phyloP scores from a whole-genome alignment of 495 filamentous ascomycete genomes.

The Aspergillus indologenus region DNA sequence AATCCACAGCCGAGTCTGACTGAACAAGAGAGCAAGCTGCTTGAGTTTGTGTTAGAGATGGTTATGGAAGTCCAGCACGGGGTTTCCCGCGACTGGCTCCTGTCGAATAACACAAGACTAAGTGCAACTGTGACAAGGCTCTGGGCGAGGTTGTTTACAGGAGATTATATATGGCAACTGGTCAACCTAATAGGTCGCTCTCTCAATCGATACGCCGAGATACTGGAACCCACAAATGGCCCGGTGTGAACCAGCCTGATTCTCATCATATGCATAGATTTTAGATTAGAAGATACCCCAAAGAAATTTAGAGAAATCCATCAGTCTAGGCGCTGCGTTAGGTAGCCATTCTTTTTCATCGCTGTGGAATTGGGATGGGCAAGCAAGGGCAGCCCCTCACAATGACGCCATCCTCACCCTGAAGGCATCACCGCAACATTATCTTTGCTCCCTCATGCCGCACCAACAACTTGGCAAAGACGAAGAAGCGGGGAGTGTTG shows the following conservation, averaged over 20 bases:
- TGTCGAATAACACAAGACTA: conserved; percentile 55
- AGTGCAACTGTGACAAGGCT: conserved; percentile 61
- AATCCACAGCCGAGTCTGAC: conserved; percentile 37
- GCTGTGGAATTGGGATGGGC: neutral
- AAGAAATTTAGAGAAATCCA: neutral
- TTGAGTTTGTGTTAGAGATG: conserved; percentile 63
- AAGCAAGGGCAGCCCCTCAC: neutral
- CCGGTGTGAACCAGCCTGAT: neutral
- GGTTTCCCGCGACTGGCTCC: conserved; percentile 48
- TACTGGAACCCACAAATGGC: conserved; percentile 42
- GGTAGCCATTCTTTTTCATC: neutral
- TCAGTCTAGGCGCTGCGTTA: neutral
- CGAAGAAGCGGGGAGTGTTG: neutral
- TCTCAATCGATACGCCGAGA: conserved; percentile 61
- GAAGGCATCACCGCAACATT: neutral
- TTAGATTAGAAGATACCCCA: neutral
- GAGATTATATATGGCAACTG: conserved; percentile 65
- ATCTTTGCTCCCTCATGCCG: neutral
- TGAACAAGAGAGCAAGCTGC: conserved; percentile 56
- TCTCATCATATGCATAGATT: neutral
- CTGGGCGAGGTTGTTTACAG: conserved; percentile 68
- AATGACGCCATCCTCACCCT: neutral
- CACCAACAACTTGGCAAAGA: neutral
- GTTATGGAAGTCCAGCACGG: conserved; percentile 61
- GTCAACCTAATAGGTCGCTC: conserved; percentile 61